A percentile compares a stretch with the other conserved stretches of the same genome.
Conservation (phyloP, 352 stramenopile genomes). For the Thraustochytrium striatum region DNA sequence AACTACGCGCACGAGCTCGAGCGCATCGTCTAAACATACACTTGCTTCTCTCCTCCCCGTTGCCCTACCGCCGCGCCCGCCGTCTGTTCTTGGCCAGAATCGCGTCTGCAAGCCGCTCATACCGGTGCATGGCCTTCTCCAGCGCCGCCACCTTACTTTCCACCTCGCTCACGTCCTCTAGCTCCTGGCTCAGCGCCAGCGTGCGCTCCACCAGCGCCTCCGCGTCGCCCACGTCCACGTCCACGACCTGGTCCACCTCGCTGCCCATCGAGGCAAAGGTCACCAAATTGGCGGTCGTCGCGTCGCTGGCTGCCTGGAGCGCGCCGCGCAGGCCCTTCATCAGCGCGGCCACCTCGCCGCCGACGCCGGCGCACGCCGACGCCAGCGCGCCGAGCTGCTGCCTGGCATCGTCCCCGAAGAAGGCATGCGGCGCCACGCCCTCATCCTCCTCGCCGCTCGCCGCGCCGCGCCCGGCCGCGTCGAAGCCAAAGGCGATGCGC, state of each 20-base stretch:
- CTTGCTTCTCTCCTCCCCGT: too few species aligned
- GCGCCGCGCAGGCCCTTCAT: background rate
- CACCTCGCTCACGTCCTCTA: background rate
- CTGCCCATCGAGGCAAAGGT: background rate
- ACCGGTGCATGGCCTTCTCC: background rate
- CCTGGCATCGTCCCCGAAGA: background rate
- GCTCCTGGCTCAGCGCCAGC: background rate
- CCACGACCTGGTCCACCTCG: background rate
- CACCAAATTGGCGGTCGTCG: background rate
- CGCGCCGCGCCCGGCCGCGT: background rate
- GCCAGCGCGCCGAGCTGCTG: background rate
- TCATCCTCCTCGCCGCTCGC: background rate
- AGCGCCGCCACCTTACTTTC: background rate
- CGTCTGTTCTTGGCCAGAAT: too few species aligned
- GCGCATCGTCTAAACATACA: slow-evolving; percentile 45
- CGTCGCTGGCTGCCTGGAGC: background rate
- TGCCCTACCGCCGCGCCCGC: too few species aligned
- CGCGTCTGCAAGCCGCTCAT: background rate
- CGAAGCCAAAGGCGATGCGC: background rate
- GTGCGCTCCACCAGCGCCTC: slow-evolving; percentile 12
- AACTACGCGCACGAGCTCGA: slow-evolving; percentile 51
- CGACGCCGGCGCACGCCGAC: background rate
- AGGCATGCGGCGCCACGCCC: background rate
- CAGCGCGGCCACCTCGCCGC: background rate
- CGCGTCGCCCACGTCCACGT: background rate